Evolutionary conservation across 106 monocot genomes (phyloP).

Genomic region (Ottelia alismoides): DNA sequence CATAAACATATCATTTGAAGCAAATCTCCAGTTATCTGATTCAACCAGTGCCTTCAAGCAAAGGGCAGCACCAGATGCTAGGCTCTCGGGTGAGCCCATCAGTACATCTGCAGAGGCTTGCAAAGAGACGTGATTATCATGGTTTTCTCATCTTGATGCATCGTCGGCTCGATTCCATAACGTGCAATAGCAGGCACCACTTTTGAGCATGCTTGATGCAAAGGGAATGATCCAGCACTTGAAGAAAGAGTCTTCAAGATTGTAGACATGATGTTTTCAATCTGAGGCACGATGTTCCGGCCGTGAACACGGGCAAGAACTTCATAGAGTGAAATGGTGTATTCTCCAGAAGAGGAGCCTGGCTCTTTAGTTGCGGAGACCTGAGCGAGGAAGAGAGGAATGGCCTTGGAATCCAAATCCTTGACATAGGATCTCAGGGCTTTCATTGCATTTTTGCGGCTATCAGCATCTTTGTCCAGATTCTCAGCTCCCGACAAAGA

Average conservation of each 20-base stretch:
- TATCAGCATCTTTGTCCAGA: slow-evolving; percentile 75
- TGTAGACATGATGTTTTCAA: slow-evolving; percentile 77
- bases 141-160: slow-evolving; percentile 49
- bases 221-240: slow-evolving; percentile 71
- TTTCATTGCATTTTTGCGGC: slow-evolving; percentile 80
- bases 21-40: slow-evolving; percentile 73
- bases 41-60: slow-evolving; percentile 81
- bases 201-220: slow-evolving; percentile 92
- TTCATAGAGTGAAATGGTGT: slow-evolving; percentile 87
- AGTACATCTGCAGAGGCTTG: slow-evolving; percentile 56
- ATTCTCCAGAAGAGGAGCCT: slow-evolving; percentile 44
- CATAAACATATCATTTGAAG: slow-evolving; percentile 56
- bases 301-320: slow-evolving; percentile 90
- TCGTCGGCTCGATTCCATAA: slow-evolving; percentile 78
- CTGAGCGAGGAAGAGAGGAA: slow-evolving; percentile 76
- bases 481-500: slow-evolving; percentile 60
- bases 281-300: slow-evolving; percentile 80
- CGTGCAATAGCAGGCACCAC: slow-evolving; percentile 91
- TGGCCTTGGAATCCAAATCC: slow-evolving; percentile 63
- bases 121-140: slow-evolving; percentile 64
- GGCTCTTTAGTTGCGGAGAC: slow-evolving; percentile 64
- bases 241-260: slow-evolving; percentile 64
- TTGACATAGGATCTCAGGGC: slow-evolving; percentile 75
- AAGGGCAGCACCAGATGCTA: slow-evolving; percentile 73
- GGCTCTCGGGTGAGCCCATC: slow-evolving; percentile 47